Percentiles rank a stretch among this genome's conserved stretches.
Evolutionary conservation across 1,284 basidiomycete genomes (phyloP).

Genomic region (Gomphus sp.): DNA sequence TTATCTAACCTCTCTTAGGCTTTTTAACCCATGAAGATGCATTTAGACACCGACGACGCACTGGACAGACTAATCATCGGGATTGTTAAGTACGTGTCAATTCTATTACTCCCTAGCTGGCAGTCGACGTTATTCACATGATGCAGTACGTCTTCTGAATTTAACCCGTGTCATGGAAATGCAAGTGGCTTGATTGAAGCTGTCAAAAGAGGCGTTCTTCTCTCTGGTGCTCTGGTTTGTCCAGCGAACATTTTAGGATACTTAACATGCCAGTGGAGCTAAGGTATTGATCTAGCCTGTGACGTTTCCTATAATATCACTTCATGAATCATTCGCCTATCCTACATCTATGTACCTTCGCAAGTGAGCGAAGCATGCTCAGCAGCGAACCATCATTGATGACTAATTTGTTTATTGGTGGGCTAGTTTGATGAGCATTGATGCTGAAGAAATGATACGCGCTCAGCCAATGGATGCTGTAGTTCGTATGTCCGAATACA

Average conservation of each 20-base stretch:
- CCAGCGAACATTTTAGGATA: neutral
- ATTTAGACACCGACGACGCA: constrained; percentile 21
- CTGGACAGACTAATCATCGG: constrained; percentile 25
- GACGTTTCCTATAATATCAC: constrained; percentile 24
- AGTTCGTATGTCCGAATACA: constrained; percentile 13
- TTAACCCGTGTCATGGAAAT: constrained; percentile 27
- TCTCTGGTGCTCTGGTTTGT: constrained; percentile 19
- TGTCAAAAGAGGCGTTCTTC: constrained; percentile 22
- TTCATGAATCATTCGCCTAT: constrained; percentile 25
- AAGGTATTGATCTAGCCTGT: constrained; percentile 15
- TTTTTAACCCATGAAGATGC: neutral
- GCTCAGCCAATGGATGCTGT: constrained; percentile 26
- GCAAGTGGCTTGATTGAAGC: constrained; percentile 22
- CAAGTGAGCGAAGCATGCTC: constrained; percentile 13
- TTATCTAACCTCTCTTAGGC: neutral
- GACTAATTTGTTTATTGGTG: neutral
- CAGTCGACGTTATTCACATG: neutral
- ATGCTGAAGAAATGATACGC: constrained; percentile 27
- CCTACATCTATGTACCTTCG: constrained; percentile 26
- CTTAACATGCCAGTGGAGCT: neutral
- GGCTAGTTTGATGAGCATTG: constrained; percentile 22
- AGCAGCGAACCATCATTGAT: neutral
- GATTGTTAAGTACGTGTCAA: constrained; percentile 17
- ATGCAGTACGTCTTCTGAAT: constrained; percentile 20
- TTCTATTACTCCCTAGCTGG: neutral